These are phyloP conservation scores for Trichoderma brevicompactum DNA, from an alignment of 2,329 filamentous ascomycete genomes.

Conservation along the genomic window DNA sequence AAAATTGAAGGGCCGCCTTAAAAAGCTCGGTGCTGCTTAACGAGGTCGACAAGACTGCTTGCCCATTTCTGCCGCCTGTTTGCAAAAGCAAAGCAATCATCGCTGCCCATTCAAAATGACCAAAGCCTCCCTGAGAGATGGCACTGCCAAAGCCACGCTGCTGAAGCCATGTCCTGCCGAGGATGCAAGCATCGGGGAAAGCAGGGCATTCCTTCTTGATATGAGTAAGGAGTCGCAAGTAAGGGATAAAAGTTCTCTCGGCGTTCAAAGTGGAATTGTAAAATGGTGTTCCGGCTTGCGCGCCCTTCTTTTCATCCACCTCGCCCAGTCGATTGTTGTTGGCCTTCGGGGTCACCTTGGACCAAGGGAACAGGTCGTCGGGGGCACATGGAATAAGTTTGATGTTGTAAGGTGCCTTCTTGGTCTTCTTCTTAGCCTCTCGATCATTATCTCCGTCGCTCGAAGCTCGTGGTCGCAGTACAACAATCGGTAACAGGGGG, in stretches of 20 bases:
- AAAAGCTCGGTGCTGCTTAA: slow-evolving; percentile 93
- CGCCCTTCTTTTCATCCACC: slow-evolving; percentile 49
- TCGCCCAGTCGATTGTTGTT: slow-evolving; percentile 69
- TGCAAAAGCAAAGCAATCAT: slow-evolving; percentile 80
- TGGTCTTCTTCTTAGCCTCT: slow-evolving; percentile 35
- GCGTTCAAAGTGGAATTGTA: slow-evolving; percentile 87
- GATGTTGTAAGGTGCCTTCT: slow-evolving; percentile 59
- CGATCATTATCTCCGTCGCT: slow-evolving; percentile 32
- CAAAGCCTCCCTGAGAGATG: slow-evolving; percentile 81
- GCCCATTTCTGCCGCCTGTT: slow-evolving; percentile 72
- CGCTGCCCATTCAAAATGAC: slow-evolving; percentile 88
- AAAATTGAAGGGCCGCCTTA: slow-evolving; percentile 88
- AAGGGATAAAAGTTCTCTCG: slow-evolving; percentile 73
- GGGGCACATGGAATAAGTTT: slow-evolving; percentile 78
- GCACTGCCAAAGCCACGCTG: slow-evolving; percentile 79
- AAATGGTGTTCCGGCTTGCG: slow-evolving; percentile 67
- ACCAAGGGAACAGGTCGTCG: slow-evolving; percentile 68
- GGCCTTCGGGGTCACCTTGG: slow-evolving; percentile 71
- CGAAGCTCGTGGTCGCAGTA: slow-evolving; percentile 45
- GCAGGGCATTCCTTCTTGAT: slow-evolving; percentile 69
- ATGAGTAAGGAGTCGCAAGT: slow-evolving; percentile 75
- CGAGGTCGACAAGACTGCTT: slow-evolving; percentile 73
- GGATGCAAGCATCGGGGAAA: slow-evolving; percentile 81
- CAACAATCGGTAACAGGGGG: slow-evolving; percentile 71
- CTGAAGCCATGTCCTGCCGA: slow-evolving; percentile 86